A percentile compares a stretch with the other conserved stretches of the same genome.
These are phyloP conservation scores for Annulohypoxylon stygium DNA, from an alignment of 495 filamentous ascomycete species.

Conservation along the genomic window DNA sequence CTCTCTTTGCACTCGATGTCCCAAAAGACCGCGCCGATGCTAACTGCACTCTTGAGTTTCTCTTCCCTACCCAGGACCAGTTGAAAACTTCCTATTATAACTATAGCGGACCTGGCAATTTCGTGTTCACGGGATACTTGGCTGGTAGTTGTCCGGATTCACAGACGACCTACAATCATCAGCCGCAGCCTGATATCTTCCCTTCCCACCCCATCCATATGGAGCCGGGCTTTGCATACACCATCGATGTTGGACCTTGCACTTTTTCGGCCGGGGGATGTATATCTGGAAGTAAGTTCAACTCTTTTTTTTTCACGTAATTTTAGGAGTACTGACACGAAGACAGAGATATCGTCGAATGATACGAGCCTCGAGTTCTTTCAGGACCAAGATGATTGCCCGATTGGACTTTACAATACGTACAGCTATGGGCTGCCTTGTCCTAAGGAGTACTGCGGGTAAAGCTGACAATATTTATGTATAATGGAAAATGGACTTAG, in stretches of 20 bases:
- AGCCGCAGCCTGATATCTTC: slow-evolving; percentile 34
- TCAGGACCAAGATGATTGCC: slow-evolving; percentile 24
- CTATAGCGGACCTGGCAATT: slow-evolving; percentile 42
- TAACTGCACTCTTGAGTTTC: slow-evolving; percentile 50
- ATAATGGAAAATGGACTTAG: neutral
- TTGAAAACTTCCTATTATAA: slow-evolving; percentile 34
- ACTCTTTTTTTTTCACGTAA: neutral
- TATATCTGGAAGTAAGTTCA: slow-evolving; percentile 42
- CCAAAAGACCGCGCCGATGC: slow-evolving; percentile 43
- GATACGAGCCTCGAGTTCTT: slow-evolving; percentile 39
- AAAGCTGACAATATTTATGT: neutral
- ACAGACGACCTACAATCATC: slow-evolving; percentile 45
- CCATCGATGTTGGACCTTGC: slow-evolving; percentile 48
- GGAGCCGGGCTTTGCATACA: slow-evolving; percentile 50
- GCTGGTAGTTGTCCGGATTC: slow-evolving; percentile 44
- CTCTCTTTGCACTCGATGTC: slow-evolving; percentile 47
- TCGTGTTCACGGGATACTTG: slow-evolving; percentile 45
- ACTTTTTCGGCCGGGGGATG: slow-evolving; percentile 40
- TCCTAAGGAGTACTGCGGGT: slow-evolving; percentile 21
- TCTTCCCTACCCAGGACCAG: slow-evolving; percentile 44
- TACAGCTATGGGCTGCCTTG: slow-evolving; percentile 45
- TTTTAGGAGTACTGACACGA: neutral
- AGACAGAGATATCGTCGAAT: slow-evolving; percentile 34
- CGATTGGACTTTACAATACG: slow-evolving; percentile 36
- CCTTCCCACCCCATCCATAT: slow-evolving; percentile 48